These are phyloP conservation scores for Musa balbisiana DNA, from an alignment of 202 grass and related monocot species.

Conservation along the genomic window DNA sequence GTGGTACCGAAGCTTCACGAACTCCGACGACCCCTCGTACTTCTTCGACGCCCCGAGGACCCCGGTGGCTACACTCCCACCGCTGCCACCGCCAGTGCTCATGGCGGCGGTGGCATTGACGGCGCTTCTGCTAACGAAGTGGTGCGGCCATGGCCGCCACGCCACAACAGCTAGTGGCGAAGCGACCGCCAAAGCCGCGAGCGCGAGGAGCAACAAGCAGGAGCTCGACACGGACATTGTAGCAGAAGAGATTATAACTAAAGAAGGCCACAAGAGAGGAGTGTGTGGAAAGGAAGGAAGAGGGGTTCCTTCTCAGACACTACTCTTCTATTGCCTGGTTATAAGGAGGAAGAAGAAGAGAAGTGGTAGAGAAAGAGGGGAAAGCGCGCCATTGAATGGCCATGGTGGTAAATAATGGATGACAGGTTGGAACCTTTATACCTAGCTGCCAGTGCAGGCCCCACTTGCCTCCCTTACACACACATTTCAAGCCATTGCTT, in stretches of 20 bases:
- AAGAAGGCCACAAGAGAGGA: not conserved
- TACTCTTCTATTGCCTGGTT: no score
- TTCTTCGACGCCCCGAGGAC: constrained; percentile 54
- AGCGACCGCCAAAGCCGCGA: not conserved
- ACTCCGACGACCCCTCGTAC: constrained; percentile 84
- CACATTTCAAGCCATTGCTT: not conserved
- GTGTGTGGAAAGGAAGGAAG: not conserved
- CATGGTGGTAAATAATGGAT: constrained; percentile 16
- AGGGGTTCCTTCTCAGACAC: no score
- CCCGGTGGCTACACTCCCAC: not conserved
- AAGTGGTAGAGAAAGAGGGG: not conserved
- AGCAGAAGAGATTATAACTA: not conserved
- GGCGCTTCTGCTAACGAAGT: constrained; percentile 12
- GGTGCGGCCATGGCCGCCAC: constrained; percentile 74
- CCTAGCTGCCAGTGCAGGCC: constrained; percentile 14
- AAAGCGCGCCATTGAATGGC: not conserved
- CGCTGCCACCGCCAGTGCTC: not conserved
- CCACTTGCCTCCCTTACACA: not conserved
- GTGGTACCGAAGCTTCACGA: constrained; percentile 78
- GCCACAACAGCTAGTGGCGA: constrained; percentile 12
- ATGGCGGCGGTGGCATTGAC: not conserved
- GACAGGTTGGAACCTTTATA: constrained; percentile 26
- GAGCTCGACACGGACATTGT: not conserved
- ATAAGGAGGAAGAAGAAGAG: no score
- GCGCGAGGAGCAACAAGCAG: not conserved